phyloP scores from a whole-genome alignment of 139 green algal genomes.

The Yamagishiella unicocca region DNA sequence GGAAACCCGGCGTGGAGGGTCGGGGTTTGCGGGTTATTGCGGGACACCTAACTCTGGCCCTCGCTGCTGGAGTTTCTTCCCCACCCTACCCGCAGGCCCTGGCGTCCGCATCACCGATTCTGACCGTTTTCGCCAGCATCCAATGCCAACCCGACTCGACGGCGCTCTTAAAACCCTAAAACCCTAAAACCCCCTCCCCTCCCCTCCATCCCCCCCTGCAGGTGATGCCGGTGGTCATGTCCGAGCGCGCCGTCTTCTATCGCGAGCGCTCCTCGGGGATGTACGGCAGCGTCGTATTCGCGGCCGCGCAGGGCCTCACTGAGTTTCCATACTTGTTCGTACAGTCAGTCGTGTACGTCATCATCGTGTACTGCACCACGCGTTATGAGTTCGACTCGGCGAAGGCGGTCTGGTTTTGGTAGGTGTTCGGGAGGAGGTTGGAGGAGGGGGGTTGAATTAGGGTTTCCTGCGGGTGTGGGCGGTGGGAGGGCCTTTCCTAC shows the following conservation, averaged over 20 bases:
- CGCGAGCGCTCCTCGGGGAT: constrained; percentile 58
- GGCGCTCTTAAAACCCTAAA: background rate
- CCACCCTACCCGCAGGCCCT: too few relatives aligned
- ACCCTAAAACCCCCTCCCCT: too few relatives aligned
- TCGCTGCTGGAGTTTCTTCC: too few relatives aligned
- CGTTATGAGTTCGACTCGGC: constrained; percentile 45
- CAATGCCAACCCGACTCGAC: background rate
- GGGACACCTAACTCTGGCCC: too few relatives aligned
- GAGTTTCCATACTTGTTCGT: constrained; percentile 67
- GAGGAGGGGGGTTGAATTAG: background rate
- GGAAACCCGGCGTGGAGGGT: too few relatives aligned
- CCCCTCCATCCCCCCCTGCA: background rate
- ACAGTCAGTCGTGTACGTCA: constrained; percentile 59
- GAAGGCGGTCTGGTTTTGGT: constrained; percentile 39
- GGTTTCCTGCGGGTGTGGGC: background rate
- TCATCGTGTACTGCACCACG: constrained; percentile 63
- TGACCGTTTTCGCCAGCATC: too few relatives aligned
- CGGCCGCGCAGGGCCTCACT: constrained; percentile 45
- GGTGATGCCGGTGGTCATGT: constrained; percentile 57
- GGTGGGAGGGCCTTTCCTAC: background rate
- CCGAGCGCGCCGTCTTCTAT: constrained; percentile 75
- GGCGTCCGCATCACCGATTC: too few relatives aligned
- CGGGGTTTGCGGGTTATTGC: too few relatives aligned
- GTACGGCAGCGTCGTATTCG: constrained; percentile 45
- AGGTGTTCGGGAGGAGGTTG: background rate